Evolutionary conservation across 2,329 filamentous ascomycete genomes (phyloP), one percentile per base, ranked within the genome.

Genomic region (Scedosporium minutisporum): DNA sequence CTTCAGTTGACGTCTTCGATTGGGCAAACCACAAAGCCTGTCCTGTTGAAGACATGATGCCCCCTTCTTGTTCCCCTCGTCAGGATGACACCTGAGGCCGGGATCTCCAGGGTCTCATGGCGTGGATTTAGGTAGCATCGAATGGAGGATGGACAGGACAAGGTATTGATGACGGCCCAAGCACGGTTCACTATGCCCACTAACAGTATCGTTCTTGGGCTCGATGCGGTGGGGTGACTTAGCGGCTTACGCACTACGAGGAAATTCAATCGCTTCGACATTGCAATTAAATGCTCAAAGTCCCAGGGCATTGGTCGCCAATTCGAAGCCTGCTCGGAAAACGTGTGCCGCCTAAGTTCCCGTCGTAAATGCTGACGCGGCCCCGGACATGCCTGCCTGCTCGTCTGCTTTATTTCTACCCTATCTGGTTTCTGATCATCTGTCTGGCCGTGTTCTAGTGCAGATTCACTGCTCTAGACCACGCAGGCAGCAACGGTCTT

Each of bases 321-420:
- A 38, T 12, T 38, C 33, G 33, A 38, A 48, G 44, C 44, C 44
- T 48, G 16, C 44, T 23, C 51, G 51, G 51, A 14, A 55, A 55
- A 23, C 21, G 23, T 18, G 23, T 55, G 51, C 51, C 51, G 51
- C 51, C 18, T 55, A 38, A 38, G 6, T 33, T 33, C 33, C 18
- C 21, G 18, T 55, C 51, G 51, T 55, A 55, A 55, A 55, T 55
- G 51, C 51, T 55, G 51, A 55, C 51, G 51, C 51, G 51, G 51
- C 51, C 51, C 12, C 18, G 44, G 44, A 48, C 44, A 21, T 48
- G 44, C 44, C 44, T 48, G 44, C 18, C 44, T 48, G 16, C 33
- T 38, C 33, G 33, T 38, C 33, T 38, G 33, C 33, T 38, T 38
- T 38, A 14, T 38, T 21, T 48, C 44, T 48, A 21, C 44, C 44